Evolutionary conservation across 441 rosid genomes (phyloP).

Genomic region (Brassica hybrid): DNA sequence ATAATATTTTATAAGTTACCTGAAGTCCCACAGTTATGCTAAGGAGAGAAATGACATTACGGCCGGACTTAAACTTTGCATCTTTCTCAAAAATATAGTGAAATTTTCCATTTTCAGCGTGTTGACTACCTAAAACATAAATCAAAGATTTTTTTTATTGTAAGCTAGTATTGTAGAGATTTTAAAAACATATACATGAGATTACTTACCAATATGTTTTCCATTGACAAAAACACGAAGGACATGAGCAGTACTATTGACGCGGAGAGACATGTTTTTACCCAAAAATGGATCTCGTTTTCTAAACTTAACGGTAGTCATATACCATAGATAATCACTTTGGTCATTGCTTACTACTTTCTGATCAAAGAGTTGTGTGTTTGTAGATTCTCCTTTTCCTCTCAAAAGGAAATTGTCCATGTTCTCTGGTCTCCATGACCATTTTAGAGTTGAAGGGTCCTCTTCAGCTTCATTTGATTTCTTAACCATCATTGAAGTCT

Average conservation of each 20-base stretch:
- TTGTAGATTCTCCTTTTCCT: conserved; percentile 51
- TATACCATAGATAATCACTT: conserved; percentile 79
- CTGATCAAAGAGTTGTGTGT: conserved; percentile 56
- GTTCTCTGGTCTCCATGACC: too few species aligned
- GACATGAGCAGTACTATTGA: conserved; percentile 60
- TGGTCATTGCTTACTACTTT: conserved; percentile 55
- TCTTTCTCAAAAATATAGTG: conserved; percentile 45
- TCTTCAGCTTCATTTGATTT: conserved; percentile 51
- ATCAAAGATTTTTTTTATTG: background rate
- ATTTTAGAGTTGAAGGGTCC: conserved; percentile 42
- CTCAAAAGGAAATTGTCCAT: background rate
- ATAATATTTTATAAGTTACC: conserved; percentile 36
- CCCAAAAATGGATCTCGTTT: conserved; percentile 49
- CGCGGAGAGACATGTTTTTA: conserved; percentile 12
- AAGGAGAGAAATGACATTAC: conserved; percentile 58
- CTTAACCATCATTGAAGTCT: too few species aligned
- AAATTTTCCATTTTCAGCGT: conserved; percentile 41
- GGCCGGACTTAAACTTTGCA: conserved; percentile 49
- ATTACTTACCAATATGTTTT: conserved; percentile 50
- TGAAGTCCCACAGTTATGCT: conserved; percentile 66
- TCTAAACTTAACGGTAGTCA: too few species aligned
- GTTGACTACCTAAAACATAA: conserved; percentile 50
- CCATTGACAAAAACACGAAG: conserved; percentile 71
- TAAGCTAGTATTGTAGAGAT: background rate
- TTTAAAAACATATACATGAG: background rate